Evolutionary conservation across 2,329 filamentous ascomycete genomes (phyloP), one percentile per base, ranked within the genome.

Genomic region (Massarina eburnea): DNA sequence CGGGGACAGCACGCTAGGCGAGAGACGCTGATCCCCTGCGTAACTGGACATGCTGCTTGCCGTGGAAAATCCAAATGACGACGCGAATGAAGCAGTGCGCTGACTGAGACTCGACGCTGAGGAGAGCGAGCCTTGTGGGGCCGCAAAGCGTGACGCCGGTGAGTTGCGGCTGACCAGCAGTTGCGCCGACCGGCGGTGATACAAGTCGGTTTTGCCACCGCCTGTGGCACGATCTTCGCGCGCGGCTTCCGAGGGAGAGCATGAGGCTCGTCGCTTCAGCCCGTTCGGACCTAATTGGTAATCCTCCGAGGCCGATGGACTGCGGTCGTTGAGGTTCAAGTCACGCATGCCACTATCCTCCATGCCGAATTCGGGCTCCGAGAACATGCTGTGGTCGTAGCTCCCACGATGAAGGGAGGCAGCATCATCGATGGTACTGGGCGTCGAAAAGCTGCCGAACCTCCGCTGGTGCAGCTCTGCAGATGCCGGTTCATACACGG

Each of bases 31-130:
- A 57, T 80, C 79, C 24, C 82, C 83, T 36, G 78, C 79, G 52
- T 83, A 78, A 62, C 82, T 86, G 26, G 83, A 85, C 60, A 83
- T 77, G 62, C 83, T 87, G 69, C 82, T 86, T 35, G 79, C 79
- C 43, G 54, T 80, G 15, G 84, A 86, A 17, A 85, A 68, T 8
- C 76, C 77, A 45, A 77, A 73, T 7, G 80, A 82, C 7, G 84
- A 86, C 10, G 81, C 79, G 58, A 84, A 80, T 1, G 84, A 87
- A 21, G 79, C 79, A 36, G 79, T 82, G 52, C 81, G 79, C 48
- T 80, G 76, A 38, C 79, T 80, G 21, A 77, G 72, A 5, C 83
- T 86, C n/a, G 82, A 82, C 8, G 77, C 76, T n/a, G 84, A 85
- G 5, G 84, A 87, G 19, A 85, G 66, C 18, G 83, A 86, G 37